Percentiles rank a stretch among this genome's conserved stretches.
These are phyloP conservation scores for Aspergillus steynii DNA, from an alignment of 495 filamentous ascomycete species.

Conservation along the genomic window DNA sequence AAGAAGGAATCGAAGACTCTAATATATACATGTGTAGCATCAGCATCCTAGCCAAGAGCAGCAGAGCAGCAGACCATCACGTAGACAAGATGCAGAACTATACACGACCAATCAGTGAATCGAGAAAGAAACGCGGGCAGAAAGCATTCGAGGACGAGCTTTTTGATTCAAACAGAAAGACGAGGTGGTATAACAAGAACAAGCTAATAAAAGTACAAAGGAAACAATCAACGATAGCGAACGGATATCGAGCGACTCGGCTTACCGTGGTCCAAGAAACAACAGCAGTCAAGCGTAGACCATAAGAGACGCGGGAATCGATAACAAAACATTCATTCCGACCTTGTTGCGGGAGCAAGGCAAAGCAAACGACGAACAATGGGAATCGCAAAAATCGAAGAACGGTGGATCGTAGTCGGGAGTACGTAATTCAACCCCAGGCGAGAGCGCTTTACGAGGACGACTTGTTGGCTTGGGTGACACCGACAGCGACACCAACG, in stretches of 20 bases:
- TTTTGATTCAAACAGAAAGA: constrained; percentile 4
- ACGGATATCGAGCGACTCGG: constrained; percentile 7
- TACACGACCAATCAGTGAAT: constrained; percentile 25
- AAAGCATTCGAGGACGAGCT: constrained; percentile 10
- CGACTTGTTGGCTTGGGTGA: constrained; percentile 39
- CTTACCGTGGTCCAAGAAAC: constrained; percentile 11
- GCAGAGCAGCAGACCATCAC: constrained; percentile 14
- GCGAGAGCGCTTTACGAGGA: background rate
- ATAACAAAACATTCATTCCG: constrained; percentile 8
- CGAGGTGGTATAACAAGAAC: constrained; percentile 30
- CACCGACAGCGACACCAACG: constrained; percentile 51
- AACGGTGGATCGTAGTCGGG: background rate
- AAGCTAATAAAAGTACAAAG: constrained; percentile 21
- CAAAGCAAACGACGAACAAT: background rate
- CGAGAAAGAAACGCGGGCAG: constrained; percentile 9
- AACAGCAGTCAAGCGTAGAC: constrained; percentile 4
- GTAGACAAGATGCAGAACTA: constrained; percentile 21
- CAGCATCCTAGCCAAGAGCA: constrained; percentile 26
- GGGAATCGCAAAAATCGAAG: constrained; percentile 6
- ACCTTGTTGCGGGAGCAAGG: constrained; percentile 1
- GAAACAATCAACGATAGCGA: constrained; percentile 15
- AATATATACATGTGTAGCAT: constrained; percentile 43
- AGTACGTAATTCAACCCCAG: no score
- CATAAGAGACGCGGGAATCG: background rate
- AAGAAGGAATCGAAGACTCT: constrained; percentile 33